A percentile compares a stretch with the other conserved stretches of the same genome.
Conservation (phyloP, 225 moss, liverwort and hornwort genomes). For the Thuidium tamariscinum region DNA sequence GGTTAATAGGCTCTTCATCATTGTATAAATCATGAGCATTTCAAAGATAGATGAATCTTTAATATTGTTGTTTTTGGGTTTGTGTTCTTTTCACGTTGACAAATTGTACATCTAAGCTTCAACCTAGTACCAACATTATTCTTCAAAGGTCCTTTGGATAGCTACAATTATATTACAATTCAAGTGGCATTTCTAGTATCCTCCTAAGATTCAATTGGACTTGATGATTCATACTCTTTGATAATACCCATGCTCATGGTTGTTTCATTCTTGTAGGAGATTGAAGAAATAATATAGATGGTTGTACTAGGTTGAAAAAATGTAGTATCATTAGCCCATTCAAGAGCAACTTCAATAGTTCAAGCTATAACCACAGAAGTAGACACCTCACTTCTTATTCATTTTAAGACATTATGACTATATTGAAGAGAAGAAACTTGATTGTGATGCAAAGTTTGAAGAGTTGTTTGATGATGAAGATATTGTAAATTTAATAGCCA, state of each 20-base stretch:
- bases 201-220: neutral
- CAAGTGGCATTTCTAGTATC: no score
- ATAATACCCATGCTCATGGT: accelerated
- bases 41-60: neutral
- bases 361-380: accelerated
- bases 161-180: neutral
- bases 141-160: accelerated
- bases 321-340: accelerated
- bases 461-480: neutral
- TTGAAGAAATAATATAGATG: accelerated
- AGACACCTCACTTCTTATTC: neutral
- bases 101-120: neutral
- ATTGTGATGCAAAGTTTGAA: neutral
- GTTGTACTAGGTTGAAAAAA: neutral
- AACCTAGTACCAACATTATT: neutral
- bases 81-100: neutral
- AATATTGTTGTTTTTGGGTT: neutral
- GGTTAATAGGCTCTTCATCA: neutral
- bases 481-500: neutral
- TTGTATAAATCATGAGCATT: neutral
- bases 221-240: neutral
- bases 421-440: neutral
- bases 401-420: neutral
- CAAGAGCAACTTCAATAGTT: neutral
- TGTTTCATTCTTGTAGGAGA: neutral